phyloP scores from a whole-genome alignment of 2,329 filamentous ascomycete genomes.

The Clarireedia hainanense region DNA sequence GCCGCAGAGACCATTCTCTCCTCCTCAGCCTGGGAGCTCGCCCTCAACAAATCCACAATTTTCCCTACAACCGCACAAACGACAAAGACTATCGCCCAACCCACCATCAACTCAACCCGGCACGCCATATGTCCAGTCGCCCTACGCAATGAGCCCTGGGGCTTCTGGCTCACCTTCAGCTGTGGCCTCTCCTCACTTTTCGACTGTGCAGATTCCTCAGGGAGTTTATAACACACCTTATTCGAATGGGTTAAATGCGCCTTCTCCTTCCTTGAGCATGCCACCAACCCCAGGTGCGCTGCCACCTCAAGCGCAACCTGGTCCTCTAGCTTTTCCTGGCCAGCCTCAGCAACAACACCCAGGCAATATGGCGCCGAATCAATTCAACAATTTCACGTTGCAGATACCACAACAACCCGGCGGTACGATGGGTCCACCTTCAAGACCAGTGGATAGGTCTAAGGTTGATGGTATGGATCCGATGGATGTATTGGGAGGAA shows the following conservation, averaged over 20 bases:
- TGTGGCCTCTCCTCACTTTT: constrained; percentile 26
- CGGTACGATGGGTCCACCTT: constrained; percentile 49
- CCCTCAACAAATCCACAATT: constrained; percentile 54
- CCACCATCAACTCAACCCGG: constrained; percentile 59
- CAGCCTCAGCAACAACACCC: constrained; percentile 12
- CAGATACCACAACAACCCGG: constrained; percentile 32
- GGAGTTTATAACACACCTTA: constrained; percentile 30
- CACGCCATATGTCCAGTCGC: constrained; percentile 50
- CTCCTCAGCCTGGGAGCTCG: constrained; percentile 44
- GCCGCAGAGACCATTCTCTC: constrained; percentile 52
- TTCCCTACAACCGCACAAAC: constrained; percentile 61
- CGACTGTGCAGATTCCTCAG: constrained; percentile 24
- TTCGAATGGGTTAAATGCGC: constrained; percentile 23
- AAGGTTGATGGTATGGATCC: constrained; percentile 63
- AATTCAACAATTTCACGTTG: constrained; percentile 19
- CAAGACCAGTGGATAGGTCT: constrained; percentile 46
- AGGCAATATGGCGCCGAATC: neutral
- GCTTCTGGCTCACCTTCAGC: constrained; percentile 24
- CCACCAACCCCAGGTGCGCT: constrained; percentile 25
- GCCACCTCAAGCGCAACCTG: constrained; percentile 21
- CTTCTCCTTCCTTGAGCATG: constrained; percentile 18
- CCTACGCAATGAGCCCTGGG: constrained; percentile 41
- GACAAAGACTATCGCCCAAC: constrained; percentile 62
- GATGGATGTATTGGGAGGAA: constrained; percentile 75
- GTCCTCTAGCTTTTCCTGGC: constrained; percentile 18